These are phyloP conservation scores for Clathrus columnatus DNA, from an alignment of 768 basidiomycete genomes.

Conservation along the genomic window DNA sequence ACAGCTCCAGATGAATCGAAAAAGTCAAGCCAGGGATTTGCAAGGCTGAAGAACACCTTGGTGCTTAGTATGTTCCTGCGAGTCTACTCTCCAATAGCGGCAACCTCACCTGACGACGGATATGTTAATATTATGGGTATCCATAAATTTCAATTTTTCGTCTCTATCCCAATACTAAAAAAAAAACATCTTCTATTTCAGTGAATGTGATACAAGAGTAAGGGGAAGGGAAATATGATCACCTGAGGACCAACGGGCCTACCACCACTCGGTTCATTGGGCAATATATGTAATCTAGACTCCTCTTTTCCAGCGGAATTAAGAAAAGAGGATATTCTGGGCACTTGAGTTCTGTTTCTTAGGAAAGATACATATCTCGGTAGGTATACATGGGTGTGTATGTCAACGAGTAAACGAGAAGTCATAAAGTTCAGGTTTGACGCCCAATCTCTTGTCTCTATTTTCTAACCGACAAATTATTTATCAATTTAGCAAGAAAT, in stretches of 20 bases:
- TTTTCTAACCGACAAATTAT: too few species aligned
- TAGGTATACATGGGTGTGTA: slow-evolving; percentile 83
- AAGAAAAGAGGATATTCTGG: slow-evolving; percentile 50
- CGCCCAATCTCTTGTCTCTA: too few species aligned
- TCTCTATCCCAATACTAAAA: slow-evolving; percentile 64
- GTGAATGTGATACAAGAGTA: not conserved
- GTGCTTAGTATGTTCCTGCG: too few species aligned
- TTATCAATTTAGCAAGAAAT: too few species aligned
- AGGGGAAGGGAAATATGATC: slow-evolving; percentile 4
- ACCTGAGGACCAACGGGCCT: slow-evolving; percentile 74
- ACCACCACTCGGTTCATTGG: slow-evolving; percentile 72
- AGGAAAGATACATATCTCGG: slow-evolving; percentile 69
- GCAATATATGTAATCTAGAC: slow-evolving; percentile 68
- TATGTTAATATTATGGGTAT: slow-evolving; percentile 68
- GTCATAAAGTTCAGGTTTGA: too few species aligned
- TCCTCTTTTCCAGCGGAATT: slow-evolving; percentile 40
- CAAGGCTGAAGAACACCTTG: slow-evolving; percentile 40
- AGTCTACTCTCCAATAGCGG: too few species aligned
- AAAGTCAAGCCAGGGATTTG: slow-evolving; percentile 92
- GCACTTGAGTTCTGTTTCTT: slow-evolving; percentile 52
- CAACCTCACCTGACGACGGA: slow-evolving; percentile 59
- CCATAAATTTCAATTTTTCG: slow-evolving; percentile 82
- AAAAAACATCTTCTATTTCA: not conserved
- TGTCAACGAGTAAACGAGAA: slow-evolving; percentile 51
- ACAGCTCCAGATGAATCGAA: slow-evolving; percentile 60